phyloP scores from a whole-genome alignment of 257 asterid species.

The Lithospermum erythrorhizon region DNA sequence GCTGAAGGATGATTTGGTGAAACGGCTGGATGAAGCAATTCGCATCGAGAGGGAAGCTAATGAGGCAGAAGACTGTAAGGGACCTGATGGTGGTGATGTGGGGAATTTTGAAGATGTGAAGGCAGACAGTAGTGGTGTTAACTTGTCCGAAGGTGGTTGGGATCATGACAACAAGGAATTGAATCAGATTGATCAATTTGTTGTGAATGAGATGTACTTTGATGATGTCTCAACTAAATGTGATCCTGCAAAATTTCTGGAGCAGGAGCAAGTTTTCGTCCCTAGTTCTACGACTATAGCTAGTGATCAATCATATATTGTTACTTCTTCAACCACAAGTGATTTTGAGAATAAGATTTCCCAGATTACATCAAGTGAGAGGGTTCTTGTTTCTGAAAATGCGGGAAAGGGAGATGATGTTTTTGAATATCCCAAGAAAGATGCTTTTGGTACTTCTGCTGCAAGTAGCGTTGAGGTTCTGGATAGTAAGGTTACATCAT shows the following conservation, averaged over 20 bases:
- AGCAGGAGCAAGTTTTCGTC: neutral
- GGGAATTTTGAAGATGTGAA: conserved; percentile 1
- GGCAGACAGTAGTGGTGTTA: neutral
- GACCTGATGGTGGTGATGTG: conserved; percentile 4
- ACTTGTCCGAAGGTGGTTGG: conserved; percentile 1
- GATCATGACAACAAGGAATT: conserved; percentile 10
- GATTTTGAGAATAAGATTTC: neutral
- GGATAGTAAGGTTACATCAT: conserved; percentile 1
- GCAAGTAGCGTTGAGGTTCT: conserved; percentile 5
- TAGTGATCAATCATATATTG: neutral
- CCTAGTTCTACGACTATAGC: neutral
- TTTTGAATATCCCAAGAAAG: too few relatives aligned
- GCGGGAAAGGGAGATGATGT: too few relatives aligned
- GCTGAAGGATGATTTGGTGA: conserved; percentile 32
- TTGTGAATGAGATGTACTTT: neutral
- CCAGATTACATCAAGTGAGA: too few relatives aligned
- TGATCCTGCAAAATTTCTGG: neutral
- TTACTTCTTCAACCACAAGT: neutral
- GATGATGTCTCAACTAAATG: neutral
- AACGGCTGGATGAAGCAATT: conserved; percentile 27
- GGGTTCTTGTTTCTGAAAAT: too few relatives aligned
- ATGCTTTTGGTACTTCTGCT: too few relatives aligned
- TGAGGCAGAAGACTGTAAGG: conserved; percentile 6
- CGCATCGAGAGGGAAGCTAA: conserved; percentile 15
- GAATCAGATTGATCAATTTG: conserved; percentile 3